These are phyloP conservation scores for Cyberlindnera galapagoensis DNA, from an alignment of 805 yeast genomes.

Conservation along the genomic window DNA sequence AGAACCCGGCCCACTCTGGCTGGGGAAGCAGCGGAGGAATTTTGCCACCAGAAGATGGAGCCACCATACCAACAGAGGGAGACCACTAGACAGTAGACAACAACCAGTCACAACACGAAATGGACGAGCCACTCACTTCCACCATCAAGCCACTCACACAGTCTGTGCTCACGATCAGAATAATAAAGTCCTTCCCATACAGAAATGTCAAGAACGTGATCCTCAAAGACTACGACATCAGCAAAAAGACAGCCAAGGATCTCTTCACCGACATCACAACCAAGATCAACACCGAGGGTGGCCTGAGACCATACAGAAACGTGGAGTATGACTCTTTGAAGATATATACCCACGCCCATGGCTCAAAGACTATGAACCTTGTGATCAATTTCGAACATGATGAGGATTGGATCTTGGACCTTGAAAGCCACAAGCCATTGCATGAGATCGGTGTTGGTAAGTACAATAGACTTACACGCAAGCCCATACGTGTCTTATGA, in stretches of 20 bases:
- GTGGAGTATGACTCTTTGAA: constrained; percentile 71
- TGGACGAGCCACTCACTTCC: constrained; percentile 80
- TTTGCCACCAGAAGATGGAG: too few relatives aligned
- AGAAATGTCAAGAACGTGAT: constrained; percentile 79
- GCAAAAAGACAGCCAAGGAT: constrained; percentile 56
- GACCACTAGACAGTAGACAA: too few relatives aligned
- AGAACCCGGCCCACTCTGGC: too few relatives aligned
- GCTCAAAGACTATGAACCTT: constrained; percentile 86
- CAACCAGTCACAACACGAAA: too few relatives aligned
- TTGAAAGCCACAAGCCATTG: constrained; percentile 28
- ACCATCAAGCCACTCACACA: constrained; percentile 54
- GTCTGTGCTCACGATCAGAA: constrained; percentile 76
- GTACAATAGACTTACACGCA: constrained; percentile 26
- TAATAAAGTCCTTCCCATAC: constrained; percentile 87
- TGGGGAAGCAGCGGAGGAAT: too few relatives aligned
- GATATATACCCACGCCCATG: constrained; percentile 91
- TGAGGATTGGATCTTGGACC: constrained; percentile 60
- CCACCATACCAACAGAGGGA: too few relatives aligned
- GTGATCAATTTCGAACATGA: constrained; percentile 86
- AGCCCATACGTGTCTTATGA: too few relatives aligned
- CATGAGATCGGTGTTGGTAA: constrained; percentile 33
- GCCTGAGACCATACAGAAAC: constrained; percentile 75
- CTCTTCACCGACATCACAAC: constrained; percentile 47
- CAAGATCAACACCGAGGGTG: constrained; percentile 50
- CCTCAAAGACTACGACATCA: constrained; percentile 62